Conservation (phyloP, 2,329 filamentous ascomycete genomes). For the Penicillium glabrum region DNA sequence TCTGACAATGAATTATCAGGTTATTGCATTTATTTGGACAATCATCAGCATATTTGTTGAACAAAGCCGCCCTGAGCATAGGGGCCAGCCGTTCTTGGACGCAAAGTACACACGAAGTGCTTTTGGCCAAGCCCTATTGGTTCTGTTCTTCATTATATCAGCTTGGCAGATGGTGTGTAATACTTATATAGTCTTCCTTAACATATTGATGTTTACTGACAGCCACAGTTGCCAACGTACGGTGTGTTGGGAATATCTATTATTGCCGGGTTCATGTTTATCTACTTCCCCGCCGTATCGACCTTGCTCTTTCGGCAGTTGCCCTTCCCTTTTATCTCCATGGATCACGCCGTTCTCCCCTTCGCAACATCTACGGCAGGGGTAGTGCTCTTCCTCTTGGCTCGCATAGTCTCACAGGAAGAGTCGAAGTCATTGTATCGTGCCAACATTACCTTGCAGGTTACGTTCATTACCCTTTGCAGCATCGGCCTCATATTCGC, state of each 20-base stretch:
- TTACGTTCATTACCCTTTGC: conserved; percentile 43
- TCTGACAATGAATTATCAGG: conserved; percentile 23
- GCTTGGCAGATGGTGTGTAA: conserved; percentile 42
- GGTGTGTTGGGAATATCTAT: conserved; percentile 42
- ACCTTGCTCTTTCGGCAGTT: conserved; percentile 32
- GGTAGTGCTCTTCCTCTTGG: conserved; percentile 28
- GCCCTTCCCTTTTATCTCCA: conserved; percentile 32
- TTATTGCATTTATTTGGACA: conserved; percentile 38
- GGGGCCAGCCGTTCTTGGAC: conserved; percentile 41
- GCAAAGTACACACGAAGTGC: conserved; percentile 40
- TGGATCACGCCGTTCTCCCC: conserved; percentile 27
- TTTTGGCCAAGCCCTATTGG: conserved; percentile 35
- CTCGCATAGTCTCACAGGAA: conserved; percentile 27
- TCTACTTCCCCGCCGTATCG: conserved; percentile 34
- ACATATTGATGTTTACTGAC: conserved; percentile 8
- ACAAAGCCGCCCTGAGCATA: conserved; percentile 36
- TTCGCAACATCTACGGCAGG: conserved; percentile 34
- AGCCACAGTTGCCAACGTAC: conserved; percentile 40
- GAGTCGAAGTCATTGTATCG: conserved; percentile 29
- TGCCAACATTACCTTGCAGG: conserved; percentile 34
- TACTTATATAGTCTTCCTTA: background rate
- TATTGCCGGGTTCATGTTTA: conserved; percentile 36
- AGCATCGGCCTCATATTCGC: conserved; percentile 43
- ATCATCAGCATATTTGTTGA: conserved; percentile 37
- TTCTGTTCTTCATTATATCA: conserved; percentile 34